phyloP scores from a whole-genome alignment of 306 rosid species.

The Cicer bijugum region DNA sequence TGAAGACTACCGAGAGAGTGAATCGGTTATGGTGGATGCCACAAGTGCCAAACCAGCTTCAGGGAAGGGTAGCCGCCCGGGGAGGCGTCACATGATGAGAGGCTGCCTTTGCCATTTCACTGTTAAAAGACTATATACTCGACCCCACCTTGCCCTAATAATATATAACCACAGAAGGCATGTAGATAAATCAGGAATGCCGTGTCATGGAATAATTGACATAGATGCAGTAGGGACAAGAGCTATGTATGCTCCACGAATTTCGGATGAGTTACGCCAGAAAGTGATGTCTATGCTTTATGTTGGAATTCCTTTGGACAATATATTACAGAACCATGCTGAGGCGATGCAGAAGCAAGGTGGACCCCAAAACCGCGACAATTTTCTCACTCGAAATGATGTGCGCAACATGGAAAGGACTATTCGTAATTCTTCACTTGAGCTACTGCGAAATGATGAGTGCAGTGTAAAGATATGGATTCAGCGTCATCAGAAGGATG shows the following conservation, averaged over 20 bases:
- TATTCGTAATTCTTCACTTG: conserved; percentile 62
- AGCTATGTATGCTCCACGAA: conserved; percentile 86
- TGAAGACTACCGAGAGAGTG: conserved; percentile 73
- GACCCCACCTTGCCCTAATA: conserved; percentile 67
- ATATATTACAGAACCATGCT: conserved; percentile 66
- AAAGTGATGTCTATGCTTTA: conserved; percentile 79
- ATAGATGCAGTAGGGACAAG: conserved; percentile 80
- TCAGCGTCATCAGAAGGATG: conserved; percentile 67
- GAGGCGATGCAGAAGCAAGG: conserved; percentile 72
- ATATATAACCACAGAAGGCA: conserved; percentile 77
- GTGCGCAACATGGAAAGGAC: conserved; percentile 86
- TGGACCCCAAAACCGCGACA: conserved; percentile 80
- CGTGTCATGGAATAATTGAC: conserved; percentile 80
- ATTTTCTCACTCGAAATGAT: conserved; percentile 73
- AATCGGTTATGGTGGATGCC: conserved; percentile 50
- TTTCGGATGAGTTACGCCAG: conserved; percentile 83
- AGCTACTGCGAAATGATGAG: conserved; percentile 60
- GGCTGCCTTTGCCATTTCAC: conserved; percentile 87
- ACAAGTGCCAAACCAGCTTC: conserved; percentile 65
- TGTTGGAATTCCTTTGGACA: conserved; percentile 69
- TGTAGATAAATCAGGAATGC: conserved; percentile 72
- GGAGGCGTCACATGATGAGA: conserved; percentile 90
- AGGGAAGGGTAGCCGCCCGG: conserved; percentile 87
- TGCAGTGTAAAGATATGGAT: conserved; percentile 72
- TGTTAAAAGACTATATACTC: conserved; percentile 70